Percentiles rank a stretch among this genome's conserved stretches.
phyloP scores from a whole-genome alignment of 2,329 filamentous ascomycete genomes.

The Paracorniculantispora psalliotae region DNA sequence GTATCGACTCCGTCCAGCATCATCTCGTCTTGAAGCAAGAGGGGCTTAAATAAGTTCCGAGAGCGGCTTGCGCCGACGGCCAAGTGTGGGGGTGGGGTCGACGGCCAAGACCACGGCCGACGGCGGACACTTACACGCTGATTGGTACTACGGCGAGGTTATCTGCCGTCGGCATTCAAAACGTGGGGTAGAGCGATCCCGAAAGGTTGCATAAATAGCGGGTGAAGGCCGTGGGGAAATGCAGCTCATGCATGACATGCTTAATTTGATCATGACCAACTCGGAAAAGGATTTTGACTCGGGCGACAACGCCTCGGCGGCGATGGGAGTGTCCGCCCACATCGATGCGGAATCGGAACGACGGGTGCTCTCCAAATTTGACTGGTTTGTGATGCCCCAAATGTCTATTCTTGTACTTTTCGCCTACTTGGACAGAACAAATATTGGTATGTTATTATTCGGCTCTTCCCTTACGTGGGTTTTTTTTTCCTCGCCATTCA shows the following conservation, averaged over 20 bases:
- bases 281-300: slow-evolving; percentile 7
- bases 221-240: not conserved
- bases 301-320: slow-evolving; percentile 6
- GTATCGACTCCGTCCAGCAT: not conserved
- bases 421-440: slow-evolving; percentile 24
- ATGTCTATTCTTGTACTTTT: slow-evolving; percentile 22
- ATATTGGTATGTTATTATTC: slow-evolving; percentile 18
- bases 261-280: not conserved
- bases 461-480: not conserved
- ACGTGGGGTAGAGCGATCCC: slow-evolving; percentile 5
- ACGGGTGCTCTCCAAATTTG: slow-evolving; percentile 22
- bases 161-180: slow-evolving; percentile 10
- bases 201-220: slow-evolving; percentile 4
- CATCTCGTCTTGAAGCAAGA: not conserved
- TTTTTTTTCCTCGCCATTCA: too few species aligned
- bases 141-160: not conserved
- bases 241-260: not conserved
- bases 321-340: not conserved
- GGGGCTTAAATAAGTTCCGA: not conserved
- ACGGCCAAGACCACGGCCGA: slow-evolving; percentile 28
- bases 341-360: slow-evolving; percentile 4
- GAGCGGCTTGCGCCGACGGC: not conserved
- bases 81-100: slow-evolving; percentile 24
- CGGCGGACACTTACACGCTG: slow-evolving; percentile 1
- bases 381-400: slow-evolving; percentile 25